phyloP scores from a whole-genome alignment of 1,139 yeast species.

The Candida tetrigidarum region DNA sequence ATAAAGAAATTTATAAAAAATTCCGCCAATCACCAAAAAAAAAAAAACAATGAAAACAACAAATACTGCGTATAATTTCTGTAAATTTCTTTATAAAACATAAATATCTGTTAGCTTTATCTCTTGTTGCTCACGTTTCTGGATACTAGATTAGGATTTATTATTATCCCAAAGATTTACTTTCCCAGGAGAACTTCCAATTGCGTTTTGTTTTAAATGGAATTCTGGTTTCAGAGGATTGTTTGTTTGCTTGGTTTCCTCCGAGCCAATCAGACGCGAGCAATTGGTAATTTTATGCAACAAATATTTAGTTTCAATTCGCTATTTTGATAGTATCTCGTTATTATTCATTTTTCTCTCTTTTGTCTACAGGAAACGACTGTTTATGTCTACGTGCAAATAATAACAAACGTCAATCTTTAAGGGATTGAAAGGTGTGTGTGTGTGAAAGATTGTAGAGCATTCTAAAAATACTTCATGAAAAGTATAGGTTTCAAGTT shows the following conservation, averaged over 20 bases:
- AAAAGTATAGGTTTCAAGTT: not conserved
- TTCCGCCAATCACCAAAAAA: slow-evolving; percentile 1
- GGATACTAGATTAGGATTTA: not conserved
- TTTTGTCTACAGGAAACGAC: not conserved
- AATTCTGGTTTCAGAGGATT: slow-evolving; percentile 1
- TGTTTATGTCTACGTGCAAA: not conserved
- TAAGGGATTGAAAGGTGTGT: not conserved
- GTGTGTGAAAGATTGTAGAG: no score
- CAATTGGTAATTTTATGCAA: not conserved
- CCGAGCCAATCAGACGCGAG: slow-evolving; percentile 1
- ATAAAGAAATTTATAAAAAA: not conserved
- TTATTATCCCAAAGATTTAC: not conserved
- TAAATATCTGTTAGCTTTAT: not conserved
- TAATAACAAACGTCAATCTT: slow-evolving; percentile 4
- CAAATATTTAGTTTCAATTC: slow-evolving; percentile 1
- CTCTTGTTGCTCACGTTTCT: not conserved
- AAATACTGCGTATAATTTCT: not conserved
- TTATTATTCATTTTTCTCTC: not conserved
- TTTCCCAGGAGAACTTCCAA: not conserved
- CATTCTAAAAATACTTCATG: no score
- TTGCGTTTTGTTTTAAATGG: slow-evolving; percentile 2
- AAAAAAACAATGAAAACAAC: not conserved
- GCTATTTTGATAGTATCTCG: not conserved
- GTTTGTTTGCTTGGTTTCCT: not conserved
- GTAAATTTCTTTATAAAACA: slow-evolving; percentile 1